A percentile compares a stretch with the other conserved stretches of the same genome.
Conservation (phyloP, 108 stramenopile species). For the Fragilariopsis cylindrus region DNA sequence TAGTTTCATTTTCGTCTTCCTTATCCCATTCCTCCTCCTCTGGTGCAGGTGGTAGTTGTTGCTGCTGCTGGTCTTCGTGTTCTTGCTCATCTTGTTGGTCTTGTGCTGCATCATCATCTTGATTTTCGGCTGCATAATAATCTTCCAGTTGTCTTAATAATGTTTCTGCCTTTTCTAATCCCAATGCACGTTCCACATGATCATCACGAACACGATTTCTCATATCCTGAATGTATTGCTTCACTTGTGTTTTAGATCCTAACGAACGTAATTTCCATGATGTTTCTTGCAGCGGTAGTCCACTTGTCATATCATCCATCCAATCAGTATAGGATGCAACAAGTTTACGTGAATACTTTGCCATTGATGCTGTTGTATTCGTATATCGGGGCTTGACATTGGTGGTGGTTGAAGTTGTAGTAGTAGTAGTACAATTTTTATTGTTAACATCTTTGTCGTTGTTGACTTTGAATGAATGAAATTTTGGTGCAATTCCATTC, state of each 20-base stretch:
- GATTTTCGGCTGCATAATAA: background rate
- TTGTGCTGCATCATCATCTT: background rate
- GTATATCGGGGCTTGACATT: slow-evolving; percentile 12
- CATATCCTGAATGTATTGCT: slow-evolving; percentile 57
- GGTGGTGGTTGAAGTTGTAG: slow-evolving; percentile 27
- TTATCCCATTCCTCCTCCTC: background rate
- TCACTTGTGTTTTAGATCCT: slow-evolving; percentile 52
- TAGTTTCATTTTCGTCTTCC: background rate
- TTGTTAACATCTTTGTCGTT: background rate
- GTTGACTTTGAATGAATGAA: background rate
- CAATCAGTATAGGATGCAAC: slow-evolving; percentile 55
- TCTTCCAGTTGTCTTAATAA: slow-evolving; percentile 64
- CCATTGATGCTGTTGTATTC: slow-evolving; percentile 41
- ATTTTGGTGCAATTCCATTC: slow-evolving; percentile 33
- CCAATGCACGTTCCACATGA: slow-evolving; percentile 61
- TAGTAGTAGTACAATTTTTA: slow-evolving; percentile 18
- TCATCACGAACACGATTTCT: slow-evolving; percentile 58
- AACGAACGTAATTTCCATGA: slow-evolving; percentile 54
- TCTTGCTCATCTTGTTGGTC: slow-evolving; percentile 4
- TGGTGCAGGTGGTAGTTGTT: background rate
- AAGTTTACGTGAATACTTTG: slow-evolving; percentile 32
- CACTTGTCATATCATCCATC: slow-evolving; percentile 52
- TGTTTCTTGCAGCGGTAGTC: slow-evolving; percentile 58
- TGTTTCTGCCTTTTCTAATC: slow-evolving; percentile 48
- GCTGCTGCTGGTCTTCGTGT: background rate